These are phyloP conservation scores for Kokia cookei DNA, from an alignment of 441 rosid genomes.

Conservation along the genomic window DNA sequence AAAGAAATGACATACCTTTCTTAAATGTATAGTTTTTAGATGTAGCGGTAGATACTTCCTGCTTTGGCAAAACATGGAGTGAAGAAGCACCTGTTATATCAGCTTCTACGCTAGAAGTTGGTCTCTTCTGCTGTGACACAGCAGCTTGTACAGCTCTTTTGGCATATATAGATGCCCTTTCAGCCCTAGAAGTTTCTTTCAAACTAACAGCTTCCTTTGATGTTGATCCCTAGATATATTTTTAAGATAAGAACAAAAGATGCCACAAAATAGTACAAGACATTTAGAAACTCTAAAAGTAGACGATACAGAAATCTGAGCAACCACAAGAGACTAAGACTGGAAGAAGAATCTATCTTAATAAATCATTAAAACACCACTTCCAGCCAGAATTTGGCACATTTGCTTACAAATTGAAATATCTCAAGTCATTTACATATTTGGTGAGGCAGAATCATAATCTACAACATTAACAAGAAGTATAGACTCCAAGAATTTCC, in stretches of 20 bases:
- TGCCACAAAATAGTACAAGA: neutral
- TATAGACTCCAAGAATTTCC: neutral
- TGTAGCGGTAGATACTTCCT: constrained; percentile 88
- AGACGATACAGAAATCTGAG: neutral
- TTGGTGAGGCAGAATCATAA: neutral
- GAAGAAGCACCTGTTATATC: constrained; percentile 87
- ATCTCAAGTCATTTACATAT: neutral
- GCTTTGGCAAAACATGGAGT: constrained; percentile 72
- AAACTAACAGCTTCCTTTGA: constrained; percentile 60
- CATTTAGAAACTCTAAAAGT: neutral
- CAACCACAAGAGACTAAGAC: neutral
- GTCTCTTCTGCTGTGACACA: constrained; percentile 63
- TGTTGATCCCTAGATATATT: constrained; percentile 56
- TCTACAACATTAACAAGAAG: neutral
- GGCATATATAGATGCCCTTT: constrained; percentile 59
- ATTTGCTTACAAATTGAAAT: neutral
- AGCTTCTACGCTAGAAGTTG: constrained; percentile 93
- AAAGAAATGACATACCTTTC: constrained; percentile 47
- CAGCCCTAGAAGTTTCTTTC: constrained; percentile 69
- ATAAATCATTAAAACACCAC: neutral
- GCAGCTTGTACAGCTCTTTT: constrained; percentile 69
- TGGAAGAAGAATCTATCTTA: neutral
- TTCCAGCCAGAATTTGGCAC: neutral
- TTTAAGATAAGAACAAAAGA: constrained; percentile 2
- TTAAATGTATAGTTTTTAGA: constrained; percentile 79